Evolutionary conservation across 73 alveolate species (phyloP).

Genomic region (Uronychia setigera): DNA sequence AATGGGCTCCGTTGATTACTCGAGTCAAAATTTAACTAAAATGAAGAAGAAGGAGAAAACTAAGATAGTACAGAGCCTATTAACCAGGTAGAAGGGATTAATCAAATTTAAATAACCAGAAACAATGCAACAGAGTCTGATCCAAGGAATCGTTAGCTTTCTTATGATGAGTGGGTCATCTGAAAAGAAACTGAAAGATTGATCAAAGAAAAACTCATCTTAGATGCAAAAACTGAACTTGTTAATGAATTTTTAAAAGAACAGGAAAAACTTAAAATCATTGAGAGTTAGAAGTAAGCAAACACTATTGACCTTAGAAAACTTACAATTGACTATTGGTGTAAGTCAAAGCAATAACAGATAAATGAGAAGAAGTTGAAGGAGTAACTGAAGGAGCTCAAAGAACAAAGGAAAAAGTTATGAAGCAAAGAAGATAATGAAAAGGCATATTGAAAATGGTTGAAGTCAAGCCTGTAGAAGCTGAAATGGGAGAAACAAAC

Average conservation of each 20-base stretch:
- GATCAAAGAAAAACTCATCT: background rate
- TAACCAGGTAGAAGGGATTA: too few relatives aligned
- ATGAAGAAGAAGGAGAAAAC: too few relatives aligned
- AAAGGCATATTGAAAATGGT: background rate
- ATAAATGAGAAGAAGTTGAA: background rate
- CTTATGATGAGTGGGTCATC: background rate
- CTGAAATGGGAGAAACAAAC: background rate
- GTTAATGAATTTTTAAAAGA: background rate
- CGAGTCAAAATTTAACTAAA: too few relatives aligned
- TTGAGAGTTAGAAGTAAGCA: background rate
- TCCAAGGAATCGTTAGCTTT: too few relatives aligned
- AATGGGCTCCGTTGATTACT: too few relatives aligned
- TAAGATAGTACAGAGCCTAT: too few relatives aligned
- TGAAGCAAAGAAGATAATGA: background rate
- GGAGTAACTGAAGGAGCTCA: background rate
- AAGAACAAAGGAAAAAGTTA: background rate
- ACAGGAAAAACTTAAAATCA: background rate
- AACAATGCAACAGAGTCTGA: too few relatives aligned
- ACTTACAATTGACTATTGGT: background rate
- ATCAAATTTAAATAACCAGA: too few relatives aligned
- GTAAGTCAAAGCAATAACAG: background rate
- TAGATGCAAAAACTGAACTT: background rate
- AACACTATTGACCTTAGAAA: background rate
- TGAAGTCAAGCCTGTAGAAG: background rate
- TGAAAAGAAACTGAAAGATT: background rate